phyloP scores from a whole-genome alignment of 139 green algal genomes.

The Chlorella sorokiniana region DNA sequence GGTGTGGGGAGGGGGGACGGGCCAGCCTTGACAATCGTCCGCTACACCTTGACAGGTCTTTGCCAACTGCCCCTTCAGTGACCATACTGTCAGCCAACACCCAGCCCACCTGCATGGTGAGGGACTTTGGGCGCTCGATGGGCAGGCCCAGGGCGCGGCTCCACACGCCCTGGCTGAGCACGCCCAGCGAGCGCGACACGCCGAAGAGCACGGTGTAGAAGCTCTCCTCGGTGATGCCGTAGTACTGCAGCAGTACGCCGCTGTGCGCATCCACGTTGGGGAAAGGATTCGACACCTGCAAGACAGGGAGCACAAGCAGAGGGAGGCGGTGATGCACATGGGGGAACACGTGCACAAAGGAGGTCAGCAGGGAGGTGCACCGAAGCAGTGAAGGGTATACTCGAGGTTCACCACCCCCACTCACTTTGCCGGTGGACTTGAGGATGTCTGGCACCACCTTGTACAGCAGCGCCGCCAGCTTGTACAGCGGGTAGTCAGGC shows the following conservation, averaged over 20 bases:
- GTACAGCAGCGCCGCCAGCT: constrained; percentile 87
- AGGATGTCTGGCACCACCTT: constrained; percentile 96
- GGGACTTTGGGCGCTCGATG: constrained; percentile 96
- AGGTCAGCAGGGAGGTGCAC: background rate
- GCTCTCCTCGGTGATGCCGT: constrained; percentile 79
- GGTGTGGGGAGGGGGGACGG: no score
- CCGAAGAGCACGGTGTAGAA: constrained; percentile 99
- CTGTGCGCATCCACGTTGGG: constrained; percentile 98
- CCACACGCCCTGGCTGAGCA: constrained; percentile 87
- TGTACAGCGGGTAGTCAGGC: constrained; percentile 93
- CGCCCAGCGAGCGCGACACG: constrained; percentile 87
- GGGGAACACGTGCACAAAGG: background rate
- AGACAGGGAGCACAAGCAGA: background rate
- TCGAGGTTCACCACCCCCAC: background rate
- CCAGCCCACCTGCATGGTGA: constrained; percentile 89
- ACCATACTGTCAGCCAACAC: no score
- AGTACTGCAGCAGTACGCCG: constrained; percentile 96
- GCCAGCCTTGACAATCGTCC: no score
- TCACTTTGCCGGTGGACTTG: constrained; percentile 89
- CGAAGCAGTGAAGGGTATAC: background rate
- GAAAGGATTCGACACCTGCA: constrained; percentile 94
- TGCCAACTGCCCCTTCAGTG: no score
- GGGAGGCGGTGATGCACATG: background rate
- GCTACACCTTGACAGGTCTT: no score
- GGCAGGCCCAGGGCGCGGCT: constrained; percentile 91